phyloP scores from a whole-genome alignment of 257 asterid species.

The Salvia splendens region DNA sequence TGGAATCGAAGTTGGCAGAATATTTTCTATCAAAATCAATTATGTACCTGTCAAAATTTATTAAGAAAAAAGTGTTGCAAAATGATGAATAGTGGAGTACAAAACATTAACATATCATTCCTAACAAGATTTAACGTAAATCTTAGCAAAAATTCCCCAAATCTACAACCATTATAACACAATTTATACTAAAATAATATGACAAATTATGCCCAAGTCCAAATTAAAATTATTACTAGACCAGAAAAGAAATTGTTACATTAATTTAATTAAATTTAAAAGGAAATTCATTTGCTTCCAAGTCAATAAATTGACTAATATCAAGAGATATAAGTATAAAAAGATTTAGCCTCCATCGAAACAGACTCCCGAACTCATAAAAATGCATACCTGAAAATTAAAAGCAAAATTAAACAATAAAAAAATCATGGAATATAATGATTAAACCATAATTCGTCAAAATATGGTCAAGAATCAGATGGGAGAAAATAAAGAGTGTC shows the following conservation, averaged over 20 bases:
- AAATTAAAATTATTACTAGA: conserved; percentile 2
- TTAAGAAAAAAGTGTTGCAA: too few species aligned
- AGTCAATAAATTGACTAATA: conserved; percentile 26
- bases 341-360: conserved; percentile 26
- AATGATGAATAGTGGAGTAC: not conserved
- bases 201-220: conserved; percentile 5
- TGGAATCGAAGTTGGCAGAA: too few species aligned
- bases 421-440: conserved; percentile 30
- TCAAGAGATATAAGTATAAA: not conserved
- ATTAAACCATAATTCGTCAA: conserved; percentile 10
- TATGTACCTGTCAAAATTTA: too few species aligned
- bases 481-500: conserved; percentile 18
- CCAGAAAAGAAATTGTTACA: not conserved
- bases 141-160: not conserved
- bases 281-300: conserved; percentile 26
- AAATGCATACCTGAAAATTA: conserved; percentile 32
- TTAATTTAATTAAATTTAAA: conserved; percentile 8
- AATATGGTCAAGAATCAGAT: not conserved
- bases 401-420: conserved; percentile 26
- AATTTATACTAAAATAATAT: not conserved
- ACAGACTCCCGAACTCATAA: conserved; percentile 15
- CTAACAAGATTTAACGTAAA: not conserved
- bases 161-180: conserved; percentile 4
- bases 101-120: not conserved
- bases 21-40: too few species aligned